Base-by-base conservation (phyloP, 129 eudicot genomes). In the Deinandra increscens region DNA sequence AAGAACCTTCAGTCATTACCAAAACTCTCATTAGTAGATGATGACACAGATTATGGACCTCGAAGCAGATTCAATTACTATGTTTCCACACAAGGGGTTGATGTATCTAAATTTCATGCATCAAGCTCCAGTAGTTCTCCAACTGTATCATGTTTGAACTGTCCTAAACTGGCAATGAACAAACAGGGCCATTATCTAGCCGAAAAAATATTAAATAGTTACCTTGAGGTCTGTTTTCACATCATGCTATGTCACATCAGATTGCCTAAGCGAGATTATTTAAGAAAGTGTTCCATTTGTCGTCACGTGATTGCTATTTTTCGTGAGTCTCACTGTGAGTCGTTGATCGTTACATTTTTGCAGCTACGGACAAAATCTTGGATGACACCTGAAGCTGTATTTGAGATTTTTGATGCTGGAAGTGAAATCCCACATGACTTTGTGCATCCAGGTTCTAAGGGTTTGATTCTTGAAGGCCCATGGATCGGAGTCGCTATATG, bases 401-500 rank as follows among this genome's bases (percentile, higher is more conserved):
- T 68, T 68, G 72, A 31, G 72, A 26, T 26, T 1, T 1, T 26
- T 26, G 31, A 26, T 26, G 31, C 31, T 26, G 31, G 31, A 26
- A 26, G 60, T 3, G 44, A 33, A 29, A n/a, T 67, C 33, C 72
- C 72, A 31, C 9, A 29, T 0, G 29, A 15, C 31, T 67, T 67
- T 41, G 17, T 13, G 59, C 46, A 4, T 31, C 46, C 20, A 50
- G 15, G 6, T 0, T 17, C 8, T 4, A 29, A 15, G 4, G 39
- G 38, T 13, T 31, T 68, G n/a, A 20, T 11, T 8, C 11, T 68
- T 33, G 33, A 68, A 15, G 62, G 62, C 49, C 62, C 73, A 37
- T 68, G 73, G 61, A 55, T 69, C 18, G 73, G 73, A 51, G 38
- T 69, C 36, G 64, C 64, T 33, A 37, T 69, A 69, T 69, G 64